Base-by-base conservation (phyloP, 768 basidiomycete species). In the Lactarius trivialis region DNA sequence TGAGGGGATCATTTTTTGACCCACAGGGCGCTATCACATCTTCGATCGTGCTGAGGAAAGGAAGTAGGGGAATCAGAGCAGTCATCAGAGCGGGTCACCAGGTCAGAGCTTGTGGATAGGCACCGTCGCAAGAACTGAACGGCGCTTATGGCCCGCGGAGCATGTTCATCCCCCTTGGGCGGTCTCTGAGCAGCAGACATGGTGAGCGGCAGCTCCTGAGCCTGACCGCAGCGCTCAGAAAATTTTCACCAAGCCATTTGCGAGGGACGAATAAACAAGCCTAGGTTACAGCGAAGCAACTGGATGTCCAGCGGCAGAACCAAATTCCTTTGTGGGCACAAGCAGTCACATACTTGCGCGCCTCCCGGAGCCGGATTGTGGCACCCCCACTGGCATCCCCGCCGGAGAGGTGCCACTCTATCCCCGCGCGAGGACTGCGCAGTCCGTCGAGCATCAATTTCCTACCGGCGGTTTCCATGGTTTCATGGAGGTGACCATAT, bases 391-490 rank as follows among this genome's bases (percentile, higher is more conserved):
- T n/a, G n/a, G n/a, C n/a, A 9, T 21, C 12, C 45, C 12, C 21
- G 36, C 36, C 14, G 11, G 3, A 32, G 36, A 45, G 32, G 21
- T n/a, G n/a, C 49, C 39, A 17, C 50, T 30, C 1, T 32, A 28
- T 32, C 28, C 17, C 56, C 41, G 50, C 43, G 24, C 28, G 56
- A 53, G 56, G 45, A 45, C 33, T 24, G 43, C 8, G 37, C 28
- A 28, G 36, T 32, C 7, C 28, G 36, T 21, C 28, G 55, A 28
- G 41, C 34, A 54, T 53, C 11, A 17, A 41, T 59, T 49, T 59
- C 19, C 36, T 17, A n/a, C 36, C 11, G 32, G 43, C 37, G 36
- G 62, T 63, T 60, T 26, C 58, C 45, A 63, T 63, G 58, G 62
- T 59, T 59, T 49, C 41, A 11, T 34, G 19, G 52, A 50, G 45